A percentile compares a stretch with the other conserved stretches of the same genome.
phyloP scores from a whole-genome alignment of 208 protist species.

The Leishmania arabica region DNA sequence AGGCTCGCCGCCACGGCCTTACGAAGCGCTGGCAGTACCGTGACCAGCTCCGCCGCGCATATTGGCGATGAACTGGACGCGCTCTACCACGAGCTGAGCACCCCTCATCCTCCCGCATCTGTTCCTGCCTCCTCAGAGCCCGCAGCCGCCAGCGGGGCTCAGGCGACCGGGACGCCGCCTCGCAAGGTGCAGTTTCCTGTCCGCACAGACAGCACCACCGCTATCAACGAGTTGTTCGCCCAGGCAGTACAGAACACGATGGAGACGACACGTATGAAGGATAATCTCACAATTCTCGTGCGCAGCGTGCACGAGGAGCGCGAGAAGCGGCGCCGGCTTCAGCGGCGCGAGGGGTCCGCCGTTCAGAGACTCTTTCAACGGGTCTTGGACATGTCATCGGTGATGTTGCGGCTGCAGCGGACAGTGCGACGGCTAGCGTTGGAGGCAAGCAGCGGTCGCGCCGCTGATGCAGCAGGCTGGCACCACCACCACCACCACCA shows the following conservation, averaged over 20 bases:
- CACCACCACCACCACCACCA: background rate
- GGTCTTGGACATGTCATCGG: background rate
- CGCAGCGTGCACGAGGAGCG: conserved; percentile 6
- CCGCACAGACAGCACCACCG: background rate
- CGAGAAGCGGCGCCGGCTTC: conserved; percentile 10
- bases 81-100: background rate
- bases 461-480: background rate
- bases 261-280: conserved; percentile 1
- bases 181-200: background rate
- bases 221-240: conserved; percentile 16
- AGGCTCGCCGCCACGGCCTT: background rate
- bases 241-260: conserved; percentile 8
- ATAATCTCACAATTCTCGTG: background rate
- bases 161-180: background rate
- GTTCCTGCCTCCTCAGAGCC: background rate
- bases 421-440: background rate
- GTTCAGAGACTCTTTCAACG: background rate
- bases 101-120: background rate
- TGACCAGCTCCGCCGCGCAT: background rate
- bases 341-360: background rate
- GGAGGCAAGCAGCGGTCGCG: background rate
- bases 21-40: background rate
- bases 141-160: background rate
- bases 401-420: background rate
- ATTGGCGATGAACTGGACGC: conserved; percentile 2